phyloP scores from a whole-genome alignment of 192 early-diverging fungal genomes.

The Pilobolus umbonatus region DNA sequence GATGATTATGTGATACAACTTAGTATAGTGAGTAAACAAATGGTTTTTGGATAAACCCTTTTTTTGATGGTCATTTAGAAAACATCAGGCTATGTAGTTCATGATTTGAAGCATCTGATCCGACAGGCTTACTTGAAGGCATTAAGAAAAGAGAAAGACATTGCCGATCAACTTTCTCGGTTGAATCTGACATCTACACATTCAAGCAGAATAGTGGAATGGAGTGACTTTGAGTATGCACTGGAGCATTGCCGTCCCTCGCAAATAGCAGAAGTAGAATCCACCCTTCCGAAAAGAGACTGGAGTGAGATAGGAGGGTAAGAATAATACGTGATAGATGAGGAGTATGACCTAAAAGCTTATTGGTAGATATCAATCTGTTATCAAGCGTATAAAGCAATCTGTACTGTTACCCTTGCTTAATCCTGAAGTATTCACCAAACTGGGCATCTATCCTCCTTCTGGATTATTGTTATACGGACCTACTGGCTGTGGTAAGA shows the following conservation, averaged over 20 bases:
- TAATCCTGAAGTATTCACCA: conserved; percentile 45
- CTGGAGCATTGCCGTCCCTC: conserved; percentile 58
- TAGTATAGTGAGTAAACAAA: conserved; percentile 5
- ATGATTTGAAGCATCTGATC: conserved; percentile 42
- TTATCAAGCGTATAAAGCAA: conserved; percentile 56
- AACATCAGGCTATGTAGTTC: conserved; percentile 58
- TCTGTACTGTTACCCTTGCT: conserved; percentile 56
- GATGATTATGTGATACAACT: conserved; percentile 12
- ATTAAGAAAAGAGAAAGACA: conserved; percentile 14
- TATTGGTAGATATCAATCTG: conserved; percentile 44
- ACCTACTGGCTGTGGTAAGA: conserved; percentile 94
- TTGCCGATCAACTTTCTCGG: neutral
- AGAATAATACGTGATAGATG: conserved; percentile 10
- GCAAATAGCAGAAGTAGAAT: conserved; percentile 58
- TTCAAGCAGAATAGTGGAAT: neutral
- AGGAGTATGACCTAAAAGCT: neutral
- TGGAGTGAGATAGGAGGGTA: conserved; percentile 78
- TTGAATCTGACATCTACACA: neutral
- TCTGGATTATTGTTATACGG: conserved; percentile 88
- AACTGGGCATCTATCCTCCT: conserved; percentile 69
- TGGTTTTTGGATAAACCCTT: neutral
- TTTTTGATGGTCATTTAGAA: conserved; percentile 28
- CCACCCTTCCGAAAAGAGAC: conserved; percentile 37
- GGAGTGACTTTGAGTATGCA: conserved; percentile 51
- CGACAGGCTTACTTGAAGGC: conserved; percentile 35